These are phyloP conservation scores for Corinectria fuckeliana DNA, from an alignment of 2,329 filamentous ascomycete genomes.

Conservation along the genomic window DNA sequence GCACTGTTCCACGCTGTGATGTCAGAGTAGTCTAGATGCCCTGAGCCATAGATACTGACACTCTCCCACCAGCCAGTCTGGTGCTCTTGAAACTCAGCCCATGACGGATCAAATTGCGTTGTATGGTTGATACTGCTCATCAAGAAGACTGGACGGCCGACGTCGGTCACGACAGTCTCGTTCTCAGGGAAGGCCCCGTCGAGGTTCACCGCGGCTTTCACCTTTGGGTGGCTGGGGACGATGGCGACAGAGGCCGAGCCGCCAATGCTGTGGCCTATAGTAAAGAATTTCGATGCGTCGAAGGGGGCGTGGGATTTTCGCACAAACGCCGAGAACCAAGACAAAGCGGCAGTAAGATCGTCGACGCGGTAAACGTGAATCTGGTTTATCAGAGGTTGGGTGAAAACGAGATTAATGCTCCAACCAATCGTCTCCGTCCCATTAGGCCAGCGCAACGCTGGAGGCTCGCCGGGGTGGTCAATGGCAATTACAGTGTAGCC, in stretches of 20 bases:
- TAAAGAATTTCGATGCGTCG: background rate
- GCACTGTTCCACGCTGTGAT: background rate
- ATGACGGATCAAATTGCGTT: background rate
- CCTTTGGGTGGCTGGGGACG: background rate
- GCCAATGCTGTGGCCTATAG: background rate
- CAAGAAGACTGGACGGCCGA: background rate
- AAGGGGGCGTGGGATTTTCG: background rate
- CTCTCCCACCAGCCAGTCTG: background rate
- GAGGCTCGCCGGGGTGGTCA: background rate
- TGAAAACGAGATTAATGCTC: background rate
- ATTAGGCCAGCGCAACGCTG: background rate
- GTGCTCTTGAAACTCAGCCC: background rate
- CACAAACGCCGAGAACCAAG: background rate
- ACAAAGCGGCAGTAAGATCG: background rate
- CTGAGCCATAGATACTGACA: background rate
- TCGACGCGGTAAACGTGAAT: background rate
- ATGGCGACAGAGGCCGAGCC: background rate
- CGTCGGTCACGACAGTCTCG: background rate
- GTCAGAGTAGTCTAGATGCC: background rate
- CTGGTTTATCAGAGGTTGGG: background rate
- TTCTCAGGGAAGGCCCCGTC: background rate
- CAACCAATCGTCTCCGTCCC: background rate
- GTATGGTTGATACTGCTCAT: background rate
- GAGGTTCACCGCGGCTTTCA: background rate
- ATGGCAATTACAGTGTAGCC: background rate